Evolutionary conservation across 257 asterid species (phyloP), one percentile per base, ranked within the genome.

Genomic region (Solanum tarijense): DNA sequence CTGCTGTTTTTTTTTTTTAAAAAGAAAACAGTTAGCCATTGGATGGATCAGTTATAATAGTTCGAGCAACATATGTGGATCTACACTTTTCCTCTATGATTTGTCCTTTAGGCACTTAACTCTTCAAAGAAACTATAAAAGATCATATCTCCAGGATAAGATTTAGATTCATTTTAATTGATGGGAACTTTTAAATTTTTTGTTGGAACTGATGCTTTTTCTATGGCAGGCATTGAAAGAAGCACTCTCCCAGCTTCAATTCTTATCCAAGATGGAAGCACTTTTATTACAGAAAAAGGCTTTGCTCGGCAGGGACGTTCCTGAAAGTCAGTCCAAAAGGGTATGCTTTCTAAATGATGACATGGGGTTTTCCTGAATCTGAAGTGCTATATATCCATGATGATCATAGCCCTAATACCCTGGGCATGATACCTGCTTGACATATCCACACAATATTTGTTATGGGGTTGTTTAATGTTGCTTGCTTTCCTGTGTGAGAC

Each of bases 241-340:
- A 78, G 95, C 93, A 62, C 92, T 94, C 88, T 90, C 89, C 74
- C 94, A 92, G 76, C 86, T 94, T 86, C 93, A 89, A 68, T 91
- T 91, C 76, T 97, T 94, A 91, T 93, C 98, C 69, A 92, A 92
- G 84, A 82, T 96, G 93, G 96, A 94, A 88, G 96, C 91, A 83
- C 96, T 96, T 91, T 87, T 95, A 74, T 73, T 83, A 83, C 91
- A 89, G 88, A 94, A 96, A 92, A 96, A 94, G 90, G 73, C 83
- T 43, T 88, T 93, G 60, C 91, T 87, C 66, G 89, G 35, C 72
- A 92, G 90, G 78, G 93, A 89, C 46, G 84, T 94, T 87, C 88
- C 93, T 73, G 90, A 87, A 75, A 89, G 81, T 88, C 95, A 91
- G 88, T 81, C 65, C 73, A 84, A 92, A 60, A 96, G 93, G 98